Percentiles rank a stretch among this genome's conserved stretches.
Evolutionary conservation across 2,329 filamentous ascomycete genomes (phyloP).

Genomic region (Ophiocordyceps camponoti-rufipedis): DNA sequence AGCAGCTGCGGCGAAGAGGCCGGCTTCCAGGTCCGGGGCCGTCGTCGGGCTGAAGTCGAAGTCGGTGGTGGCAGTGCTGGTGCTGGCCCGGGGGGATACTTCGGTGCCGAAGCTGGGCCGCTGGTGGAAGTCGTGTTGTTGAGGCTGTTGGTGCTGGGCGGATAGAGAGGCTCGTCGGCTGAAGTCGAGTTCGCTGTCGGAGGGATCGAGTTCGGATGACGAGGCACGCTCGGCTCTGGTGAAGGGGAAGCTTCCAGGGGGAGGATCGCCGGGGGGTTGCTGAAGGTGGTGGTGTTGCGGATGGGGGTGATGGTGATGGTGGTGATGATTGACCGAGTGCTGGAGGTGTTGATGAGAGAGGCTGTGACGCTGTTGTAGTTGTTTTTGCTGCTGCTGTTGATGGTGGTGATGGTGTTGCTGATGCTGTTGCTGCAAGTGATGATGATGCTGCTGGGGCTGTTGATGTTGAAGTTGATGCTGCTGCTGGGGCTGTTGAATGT

Average conservation of each 20-base stretch:
- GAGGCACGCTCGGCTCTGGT: slow-evolving; percentile 6
- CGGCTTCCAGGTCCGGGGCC: slow-evolving; percentile 14
- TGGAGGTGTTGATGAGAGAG: neutral
- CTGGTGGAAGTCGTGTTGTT: slow-evolving; percentile 23
- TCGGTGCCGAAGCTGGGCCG: slow-evolving; percentile 31
- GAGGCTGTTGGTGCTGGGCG: neutral
- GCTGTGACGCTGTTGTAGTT: neutral
- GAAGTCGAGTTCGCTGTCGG: slow-evolving; percentile 27
- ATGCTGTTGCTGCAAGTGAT: neutral
- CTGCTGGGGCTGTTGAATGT: too few species aligned
- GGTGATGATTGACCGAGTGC: too few species aligned
- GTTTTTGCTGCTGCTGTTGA: neutral
- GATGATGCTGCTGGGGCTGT: neutral
- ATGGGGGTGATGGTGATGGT: too few species aligned
- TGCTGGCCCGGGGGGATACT: slow-evolving; percentile 13
- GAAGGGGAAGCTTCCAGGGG: neutral
- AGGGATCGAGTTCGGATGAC: slow-evolving; percentile 36
- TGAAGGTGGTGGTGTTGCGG: too few species aligned
- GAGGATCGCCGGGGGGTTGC: too few species aligned
- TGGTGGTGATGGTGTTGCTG: too few species aligned
- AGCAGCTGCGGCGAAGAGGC: slow-evolving; percentile 11
- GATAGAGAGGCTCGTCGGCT: neutral
- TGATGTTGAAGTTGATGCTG: neutral
- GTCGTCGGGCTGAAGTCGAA: slow-evolving; percentile 18
- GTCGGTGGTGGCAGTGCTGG: slow-evolving; percentile 15